phyloP scores from a whole-genome alignment of 805 yeast species.

The Blastobotrys chiropterorum region DNA sequence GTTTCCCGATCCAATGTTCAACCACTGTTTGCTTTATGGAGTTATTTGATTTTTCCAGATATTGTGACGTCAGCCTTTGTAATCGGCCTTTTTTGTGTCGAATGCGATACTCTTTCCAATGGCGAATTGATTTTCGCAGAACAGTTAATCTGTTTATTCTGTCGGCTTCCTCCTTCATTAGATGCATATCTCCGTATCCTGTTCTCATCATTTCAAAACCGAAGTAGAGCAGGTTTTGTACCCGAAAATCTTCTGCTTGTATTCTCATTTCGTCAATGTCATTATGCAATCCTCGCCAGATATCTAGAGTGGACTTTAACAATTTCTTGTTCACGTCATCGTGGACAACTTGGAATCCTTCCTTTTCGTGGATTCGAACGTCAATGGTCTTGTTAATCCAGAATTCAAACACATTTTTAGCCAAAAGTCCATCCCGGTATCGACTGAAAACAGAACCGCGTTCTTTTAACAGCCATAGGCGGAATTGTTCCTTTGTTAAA shows the following conservation, averaged over 20 bases:
- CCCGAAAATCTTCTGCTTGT: background rate
- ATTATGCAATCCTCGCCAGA: too few relatives aligned
- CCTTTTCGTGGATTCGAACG: background rate
- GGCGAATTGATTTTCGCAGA: background rate
- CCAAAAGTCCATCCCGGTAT: conserved; percentile 1
- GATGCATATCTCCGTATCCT: background rate
- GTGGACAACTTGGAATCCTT: background rate
- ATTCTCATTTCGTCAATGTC: background rate
- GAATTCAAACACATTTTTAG: background rate
- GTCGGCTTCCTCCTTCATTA: background rate
- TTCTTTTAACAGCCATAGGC: conserved; percentile 11
- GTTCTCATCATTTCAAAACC: background rate
- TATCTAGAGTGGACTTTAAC: too few relatives aligned
- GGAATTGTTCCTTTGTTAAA: conserved; percentile 4
- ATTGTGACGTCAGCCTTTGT: background rate
- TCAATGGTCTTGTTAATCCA: background rate
- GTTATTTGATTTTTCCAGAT: background rate
- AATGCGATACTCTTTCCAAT: background rate
- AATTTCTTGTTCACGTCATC: background rate
- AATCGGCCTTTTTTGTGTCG: background rate
- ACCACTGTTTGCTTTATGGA: background rate
- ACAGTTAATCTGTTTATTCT: background rate
- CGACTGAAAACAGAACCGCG: conserved; percentile 4
- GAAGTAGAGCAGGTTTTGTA: background rate
- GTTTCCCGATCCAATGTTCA: conserved; percentile 6